Evolutionary conservation across 225 moss, liverwort and hornwort species (phyloP).

Genomic region (Pseudisothecium myosuroides): DNA sequence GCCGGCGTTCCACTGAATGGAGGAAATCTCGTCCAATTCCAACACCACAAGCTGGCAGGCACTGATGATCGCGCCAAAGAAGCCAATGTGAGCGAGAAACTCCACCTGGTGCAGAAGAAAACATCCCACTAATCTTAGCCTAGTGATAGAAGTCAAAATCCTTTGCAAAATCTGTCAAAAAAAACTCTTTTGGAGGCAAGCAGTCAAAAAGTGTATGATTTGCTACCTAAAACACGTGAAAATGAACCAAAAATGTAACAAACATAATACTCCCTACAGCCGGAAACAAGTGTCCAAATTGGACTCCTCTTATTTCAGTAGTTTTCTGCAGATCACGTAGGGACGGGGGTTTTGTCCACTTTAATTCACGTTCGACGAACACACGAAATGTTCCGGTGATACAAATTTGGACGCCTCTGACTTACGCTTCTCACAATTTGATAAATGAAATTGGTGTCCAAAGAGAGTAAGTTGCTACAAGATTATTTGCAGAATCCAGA

Average conservation of each 20-base stretch:
- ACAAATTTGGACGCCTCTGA: not conserved
- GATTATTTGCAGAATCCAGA: not conserved
- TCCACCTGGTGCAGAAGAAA: conserved; percentile 33
- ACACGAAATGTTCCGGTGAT: not conserved
- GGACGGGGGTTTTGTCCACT: too few species aligned
- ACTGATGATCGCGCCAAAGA: conserved; percentile 71
- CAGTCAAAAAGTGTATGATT: not conserved
- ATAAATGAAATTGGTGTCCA: not conserved
- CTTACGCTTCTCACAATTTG: not conserved
- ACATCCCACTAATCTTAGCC: not conserved
- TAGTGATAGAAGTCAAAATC: not conserved
- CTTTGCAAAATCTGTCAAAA: not conserved
- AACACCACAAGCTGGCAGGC: conserved; percentile 59
- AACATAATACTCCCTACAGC: not conserved
- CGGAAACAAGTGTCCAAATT: not conserved
- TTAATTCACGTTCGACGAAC: not conserved
- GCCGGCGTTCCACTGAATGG: conserved; percentile 14
- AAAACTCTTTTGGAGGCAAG: not conserved
- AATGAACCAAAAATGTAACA: not conserved
- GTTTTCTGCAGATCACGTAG: not conserved
- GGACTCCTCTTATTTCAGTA: not conserved
- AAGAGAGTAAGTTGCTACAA: not conserved
- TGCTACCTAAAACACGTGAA: not conserved
- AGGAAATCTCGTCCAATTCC: not conserved
- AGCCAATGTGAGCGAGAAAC: conserved; percentile 61